Base-by-base conservation (phyloP, 768 basidiomycete genomes). In the Rhizopogon roseolus region DNA sequence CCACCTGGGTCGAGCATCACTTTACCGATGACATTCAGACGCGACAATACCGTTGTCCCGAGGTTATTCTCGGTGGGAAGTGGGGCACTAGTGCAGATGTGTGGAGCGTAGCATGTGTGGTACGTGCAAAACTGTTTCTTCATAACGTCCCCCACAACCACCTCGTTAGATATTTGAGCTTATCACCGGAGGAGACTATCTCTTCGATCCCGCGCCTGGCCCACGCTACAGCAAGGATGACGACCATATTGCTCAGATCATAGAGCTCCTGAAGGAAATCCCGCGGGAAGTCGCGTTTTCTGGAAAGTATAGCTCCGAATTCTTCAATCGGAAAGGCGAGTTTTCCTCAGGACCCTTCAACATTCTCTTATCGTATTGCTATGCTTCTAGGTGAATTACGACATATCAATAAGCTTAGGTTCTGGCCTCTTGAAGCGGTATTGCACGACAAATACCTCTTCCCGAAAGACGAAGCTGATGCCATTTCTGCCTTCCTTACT, bases 11-110 rank as follows among this genome's bases (percentile, higher is more conserved):
- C 29, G 90, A 96, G 63, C 91, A 98, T 60, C 97, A 98, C 66
- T 99, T 98, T 60, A 98, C 97, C 41, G 96, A 99, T 71, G 97
- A 98, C 63, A 98, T 98, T 61, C 90, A 98, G 73, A 99, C 97
- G 27, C 75, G 96, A 64, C 97, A 98, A 64, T 98, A 98, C 68
- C 84, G 97, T 27, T 93, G 92, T 76, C 96, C 97, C 1, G 96
- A 99, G 69, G 96, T 98, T 54, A 95, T 99, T 44, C 77, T 98
- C 1, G 96, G 96, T 41, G 92, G 93, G 2, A 90, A 92, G 61
- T 99, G 96, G 96, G 91, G 93, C 5, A 78, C 93, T 10, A 93
- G 90, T 61, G 94, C 93, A 25, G 97, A 99, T 71, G 84, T 97
- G 22, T 99, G 97, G 97, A 93, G 90, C 62, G 88, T 98, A 0